Evolutionary conservation across 345 rosid genomes (phyloP).

Genomic region (Bruguiera gymnorhiza): DNA sequence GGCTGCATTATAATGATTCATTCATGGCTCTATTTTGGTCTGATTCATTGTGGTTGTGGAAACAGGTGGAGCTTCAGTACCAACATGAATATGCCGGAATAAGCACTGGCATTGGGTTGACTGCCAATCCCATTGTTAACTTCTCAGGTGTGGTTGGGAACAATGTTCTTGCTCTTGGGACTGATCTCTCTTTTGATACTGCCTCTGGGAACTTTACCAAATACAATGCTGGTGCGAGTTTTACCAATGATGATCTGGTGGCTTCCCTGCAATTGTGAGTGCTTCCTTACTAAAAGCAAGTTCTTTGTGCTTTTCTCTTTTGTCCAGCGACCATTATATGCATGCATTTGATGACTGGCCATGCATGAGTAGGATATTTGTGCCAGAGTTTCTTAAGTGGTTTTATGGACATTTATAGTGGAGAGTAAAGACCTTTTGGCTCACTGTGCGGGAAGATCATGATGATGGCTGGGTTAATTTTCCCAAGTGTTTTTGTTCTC

Average conservation of each 20-base stretch:
- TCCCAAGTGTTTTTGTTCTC: background rate
- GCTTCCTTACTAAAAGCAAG: background rate
- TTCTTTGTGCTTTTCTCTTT: background rate
- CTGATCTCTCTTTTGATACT: constrained; percentile 85
- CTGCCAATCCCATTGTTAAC: constrained; percentile 74
- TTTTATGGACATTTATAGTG: background rate
- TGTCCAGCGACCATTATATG: background rate
- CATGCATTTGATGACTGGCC: background rate
- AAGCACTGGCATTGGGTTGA: constrained; percentile 77
- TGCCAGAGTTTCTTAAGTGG: background rate
- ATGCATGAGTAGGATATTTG: background rate
- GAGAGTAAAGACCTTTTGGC: background rate
- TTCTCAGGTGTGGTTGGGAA: constrained; percentile 89
- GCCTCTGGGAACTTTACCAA: constrained; percentile 72
- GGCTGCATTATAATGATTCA: too few relatives aligned
- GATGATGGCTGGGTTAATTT: background rate
- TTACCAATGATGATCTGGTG: constrained; percentile 63
- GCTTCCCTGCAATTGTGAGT: constrained; percentile 83
- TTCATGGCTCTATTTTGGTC: background rate
- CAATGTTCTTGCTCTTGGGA: constrained; percentile 56
- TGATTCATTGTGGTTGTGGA: constrained; percentile 10
- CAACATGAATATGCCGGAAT: constrained; percentile 89
- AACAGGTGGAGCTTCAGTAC: constrained; percentile 86
- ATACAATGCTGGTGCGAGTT: constrained; percentile 67
- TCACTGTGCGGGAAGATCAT: background rate